These are phyloP conservation scores for Boletus vinaceobasis DNA, from an alignment of 768 basidiomycete genomes.

Conservation along the genomic window DNA sequence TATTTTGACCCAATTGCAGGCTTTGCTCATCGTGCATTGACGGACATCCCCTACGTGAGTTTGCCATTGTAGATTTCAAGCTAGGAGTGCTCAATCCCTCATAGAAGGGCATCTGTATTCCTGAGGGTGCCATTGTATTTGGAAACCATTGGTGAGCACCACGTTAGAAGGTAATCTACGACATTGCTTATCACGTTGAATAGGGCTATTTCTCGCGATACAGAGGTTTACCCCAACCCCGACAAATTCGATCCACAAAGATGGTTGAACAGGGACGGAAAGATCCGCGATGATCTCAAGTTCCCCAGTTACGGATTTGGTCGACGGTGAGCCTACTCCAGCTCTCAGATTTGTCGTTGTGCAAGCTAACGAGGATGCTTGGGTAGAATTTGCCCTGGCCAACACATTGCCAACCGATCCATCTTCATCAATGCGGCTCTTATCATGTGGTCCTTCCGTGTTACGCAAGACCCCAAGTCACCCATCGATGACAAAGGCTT, in stretches of 20 bases:
- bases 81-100: constrained; percentile 3
- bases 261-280: constrained; percentile 41
- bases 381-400: constrained; percentile 62
- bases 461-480: constrained; percentile 45
- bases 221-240: constrained; percentile 53
- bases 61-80: background rate
- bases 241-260: constrained; percentile 56
- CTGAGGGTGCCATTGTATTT: constrained; percentile 35
- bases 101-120: constrained; percentile 36
- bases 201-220: constrained; percentile 57
- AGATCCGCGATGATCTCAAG: constrained; percentile 51
- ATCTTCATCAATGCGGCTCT: constrained; percentile 64
- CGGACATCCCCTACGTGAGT: constrained; percentile 60
- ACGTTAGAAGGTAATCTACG: background rate
- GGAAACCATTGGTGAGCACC: constrained; percentile 34
- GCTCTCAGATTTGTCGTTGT: background rate
- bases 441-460: constrained; percentile 61
- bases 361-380: background rate
- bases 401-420: constrained; percentile 58
- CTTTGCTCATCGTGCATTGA: constrained; percentile 61
- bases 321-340: constrained; percentile 28
- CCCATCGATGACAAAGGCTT: constrained; percentile 64
- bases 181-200: background rate
- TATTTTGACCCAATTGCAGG: constrained; percentile 30
- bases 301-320: constrained; percentile 58